A percentile compares a stretch with the other conserved stretches of the same genome.
These are phyloP conservation scores for Fraxinus baroniana DNA, from an alignment of 305 asterid genomes.

Conservation along the genomic window DNA sequence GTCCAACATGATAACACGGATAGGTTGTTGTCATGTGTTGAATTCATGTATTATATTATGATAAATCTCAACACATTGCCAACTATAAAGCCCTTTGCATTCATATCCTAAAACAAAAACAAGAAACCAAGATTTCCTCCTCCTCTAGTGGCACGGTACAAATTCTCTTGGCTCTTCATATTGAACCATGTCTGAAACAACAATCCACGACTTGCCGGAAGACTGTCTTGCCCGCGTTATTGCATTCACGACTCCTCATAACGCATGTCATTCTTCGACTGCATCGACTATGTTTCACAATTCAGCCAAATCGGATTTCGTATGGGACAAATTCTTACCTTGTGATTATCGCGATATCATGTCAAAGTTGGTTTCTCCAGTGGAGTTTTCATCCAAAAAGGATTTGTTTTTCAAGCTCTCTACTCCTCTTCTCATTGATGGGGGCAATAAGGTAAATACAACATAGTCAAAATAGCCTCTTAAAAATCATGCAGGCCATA, in stretches of 20 bases:
- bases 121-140: not conserved
- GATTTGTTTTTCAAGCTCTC: constrained; percentile 55
- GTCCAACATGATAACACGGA: not conserved
- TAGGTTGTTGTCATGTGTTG: constrained; percentile 26
- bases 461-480: not conserved
- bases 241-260: constrained; percentile 46
- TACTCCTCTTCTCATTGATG: constrained; percentile 59
- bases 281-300: constrained; percentile 35
- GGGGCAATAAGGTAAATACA: constrained; percentile 49
- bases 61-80: not conserved
- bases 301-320: constrained; percentile 48
- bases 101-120: not conserved
- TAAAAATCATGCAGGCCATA: not conserved
- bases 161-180: not conserved
- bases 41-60: constrained; percentile 10
- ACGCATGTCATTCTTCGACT: constrained; percentile 42
- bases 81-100: not conserved
- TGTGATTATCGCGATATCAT: constrained; percentile 48
- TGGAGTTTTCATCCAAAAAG: constrained; percentile 45
- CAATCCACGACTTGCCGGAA: constrained; percentile 46
- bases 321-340: constrained; percentile 62
- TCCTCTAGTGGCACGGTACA: not conserved
- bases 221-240: constrained; percentile 49
- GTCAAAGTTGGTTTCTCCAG: constrained; percentile 35
- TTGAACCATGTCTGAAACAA: constrained; percentile 1